Evolutionary conservation across 805 yeast genomes (phyloP), one percentile per base, ranked within the genome.

Genomic region (Saturnispora silvae): DNA sequence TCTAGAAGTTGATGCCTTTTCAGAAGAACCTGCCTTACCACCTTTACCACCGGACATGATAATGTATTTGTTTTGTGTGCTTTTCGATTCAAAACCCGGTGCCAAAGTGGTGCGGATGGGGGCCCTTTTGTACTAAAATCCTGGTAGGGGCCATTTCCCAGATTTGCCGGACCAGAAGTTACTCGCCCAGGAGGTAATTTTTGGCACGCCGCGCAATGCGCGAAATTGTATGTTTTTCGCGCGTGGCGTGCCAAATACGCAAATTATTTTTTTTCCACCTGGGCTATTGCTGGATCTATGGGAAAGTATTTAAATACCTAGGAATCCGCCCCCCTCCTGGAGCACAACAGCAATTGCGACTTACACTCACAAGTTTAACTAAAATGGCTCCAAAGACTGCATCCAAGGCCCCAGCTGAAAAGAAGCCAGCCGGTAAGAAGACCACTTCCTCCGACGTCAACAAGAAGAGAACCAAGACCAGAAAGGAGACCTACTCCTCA

Each of bases 401-500:
- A 64, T 87, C 96, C 58, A 87, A 87, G 70, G 95, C 95, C 51
- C 95, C 96, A 60, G 94, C 94, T 65, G 94, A 82, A 68, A 84
- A 85, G 79, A 85, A 83, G 71, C 83, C 84, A 60, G 74, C 95
- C 61, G 83, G 83, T 58, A 81, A 81, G 75, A 86, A 84, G 74
- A 83, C 94, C 61, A 75, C 94, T 48, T 43, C 44, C 18, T 70
- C 84, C 48, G 60, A 81, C 51, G 87, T 77, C 57, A 65, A 78
- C 63, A 86, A 85, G 77, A 87, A 82, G 81, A 85, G 94, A 75
- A 61, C 84, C 53, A 87, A 86, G 81, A 68, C 87, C 56, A 85
- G 96, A 79, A 86, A 85, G 81, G 96, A 89, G 72, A 85, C 96
- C 49, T 89, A 86, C 75, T 85, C 95, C 49, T 86, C 96, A 47